These are phyloP conservation scores for Cochlearia excelsa DNA, from an alignment of 345 rosid species.

Conservation along the genomic window DNA sequence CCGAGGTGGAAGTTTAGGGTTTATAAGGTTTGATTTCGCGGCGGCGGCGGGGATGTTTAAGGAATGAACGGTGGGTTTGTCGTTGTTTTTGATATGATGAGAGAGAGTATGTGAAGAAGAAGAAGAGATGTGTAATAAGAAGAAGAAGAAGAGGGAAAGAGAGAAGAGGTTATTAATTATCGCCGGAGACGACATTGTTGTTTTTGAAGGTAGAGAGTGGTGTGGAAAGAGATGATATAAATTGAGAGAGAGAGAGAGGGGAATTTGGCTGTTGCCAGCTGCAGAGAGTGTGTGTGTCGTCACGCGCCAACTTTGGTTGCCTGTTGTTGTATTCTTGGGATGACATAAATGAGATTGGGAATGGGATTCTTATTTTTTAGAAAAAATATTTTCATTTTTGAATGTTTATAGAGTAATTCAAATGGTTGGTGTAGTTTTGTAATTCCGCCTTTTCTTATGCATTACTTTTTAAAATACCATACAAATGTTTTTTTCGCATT, in stretches of 20 bases:
- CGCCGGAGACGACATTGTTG: constrained; percentile 35
- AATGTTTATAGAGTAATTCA: too few species aligned
- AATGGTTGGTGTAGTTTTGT: too few species aligned
- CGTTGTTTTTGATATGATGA: not conserved
- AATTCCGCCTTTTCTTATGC: too few species aligned
- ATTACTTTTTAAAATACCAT: too few species aligned
- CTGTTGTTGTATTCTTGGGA: constrained; percentile 7
- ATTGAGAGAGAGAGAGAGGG: constrained; percentile 34
- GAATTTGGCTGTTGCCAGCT: constrained; percentile 77
- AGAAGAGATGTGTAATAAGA: not conserved
- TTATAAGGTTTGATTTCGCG: constrained; percentile 33
- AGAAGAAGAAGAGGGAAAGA: constrained; percentile 12
- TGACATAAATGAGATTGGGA: constrained; percentile 19
- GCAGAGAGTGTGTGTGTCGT: constrained; percentile 35
- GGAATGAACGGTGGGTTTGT: constrained; percentile 31
- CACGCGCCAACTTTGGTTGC: constrained; percentile 32
- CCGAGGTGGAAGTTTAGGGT: constrained; percentile 76
- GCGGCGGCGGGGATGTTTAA: constrained; percentile 22
- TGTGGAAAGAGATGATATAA: constrained; percentile 20
- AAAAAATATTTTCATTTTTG: not conserved
- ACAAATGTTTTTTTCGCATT: too few species aligned
- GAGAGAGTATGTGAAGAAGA: constrained; percentile 12
- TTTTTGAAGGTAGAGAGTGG: constrained; percentile 15
- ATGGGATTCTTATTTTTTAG: not conserved
- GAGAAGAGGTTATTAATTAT: constrained; percentile 6